Evolutionary conservation across 768 basidiomycete genomes (phyloP).

Genomic region (Lactarius deliciosus): DNA sequence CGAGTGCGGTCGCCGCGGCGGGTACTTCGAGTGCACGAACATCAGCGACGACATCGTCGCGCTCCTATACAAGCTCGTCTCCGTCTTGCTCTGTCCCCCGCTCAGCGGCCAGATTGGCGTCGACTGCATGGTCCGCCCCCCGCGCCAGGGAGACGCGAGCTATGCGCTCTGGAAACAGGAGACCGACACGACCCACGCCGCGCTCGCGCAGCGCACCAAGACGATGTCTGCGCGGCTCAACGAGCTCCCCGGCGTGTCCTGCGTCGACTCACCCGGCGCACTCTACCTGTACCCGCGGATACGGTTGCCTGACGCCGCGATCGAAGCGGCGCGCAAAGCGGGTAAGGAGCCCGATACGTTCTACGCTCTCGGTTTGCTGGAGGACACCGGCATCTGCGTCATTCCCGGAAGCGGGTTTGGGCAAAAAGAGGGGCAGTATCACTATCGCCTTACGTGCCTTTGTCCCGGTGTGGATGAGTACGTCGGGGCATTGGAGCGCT

Average conservation of each 20-base stretch:
- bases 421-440: slow-evolving; percentile 85
- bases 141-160: slow-evolving; percentile 68
- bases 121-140: slow-evolving; percentile 91
- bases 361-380: slow-evolving; percentile 81
- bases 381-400: slow-evolving; percentile 89
- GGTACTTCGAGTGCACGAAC: slow-evolving; percentile 93
- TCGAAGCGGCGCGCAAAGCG: slow-evolving; percentile 64
- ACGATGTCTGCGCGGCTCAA: slow-evolving; percentile 82
- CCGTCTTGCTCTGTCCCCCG: slow-evolving; percentile 86
- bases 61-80: slow-evolving; percentile 95
- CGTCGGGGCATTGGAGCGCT: slow-evolving; percentile 75
- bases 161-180: slow-evolving; percentile 82
- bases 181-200: slow-evolving; percentile 74
- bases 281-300: slow-evolving; percentile 92
- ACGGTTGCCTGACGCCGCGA: slow-evolving; percentile 66
- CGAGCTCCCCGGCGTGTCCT: slow-evolving; percentile 80
- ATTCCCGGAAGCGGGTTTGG: slow-evolving; percentile 95
- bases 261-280: slow-evolving; percentile 87
- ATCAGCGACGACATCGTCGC: slow-evolving; percentile 73
- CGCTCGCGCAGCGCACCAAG: slow-evolving; percentile 65
- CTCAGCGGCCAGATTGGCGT: slow-evolving; percentile 91
- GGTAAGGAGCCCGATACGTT: slow-evolving; percentile 87
- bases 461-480: slow-evolving; percentile 95
- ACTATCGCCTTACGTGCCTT: slow-evolving; percentile 90
- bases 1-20: slow-evolving; percentile 96